These are phyloP conservation scores for Fusarium austroafricanum DNA, from an alignment of 2,329 filamentous ascomycete genomes.

Conservation along the genomic window DNA sequence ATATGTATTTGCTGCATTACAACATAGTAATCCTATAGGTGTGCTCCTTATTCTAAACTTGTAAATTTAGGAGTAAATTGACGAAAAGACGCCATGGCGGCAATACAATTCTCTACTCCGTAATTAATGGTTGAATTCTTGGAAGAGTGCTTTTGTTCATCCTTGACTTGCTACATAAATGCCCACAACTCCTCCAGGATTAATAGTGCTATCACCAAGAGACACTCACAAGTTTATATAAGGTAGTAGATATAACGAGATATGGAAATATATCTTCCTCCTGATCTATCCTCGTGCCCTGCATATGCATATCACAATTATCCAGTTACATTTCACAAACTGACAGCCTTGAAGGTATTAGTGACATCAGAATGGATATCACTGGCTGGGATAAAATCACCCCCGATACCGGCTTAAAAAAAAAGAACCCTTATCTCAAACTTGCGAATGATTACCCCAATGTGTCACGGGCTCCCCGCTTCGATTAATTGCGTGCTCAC, in stretches of 20 bases:
- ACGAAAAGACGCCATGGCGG: not conserved
- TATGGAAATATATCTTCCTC: not conserved
- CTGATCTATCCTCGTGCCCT: not conserved
- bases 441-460: constrained; percentile 33
- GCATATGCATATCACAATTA: not conserved
- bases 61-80: not conserved
- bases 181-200: not conserved
- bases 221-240: too few relatives aligned
- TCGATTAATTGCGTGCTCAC: constrained; percentile 38
- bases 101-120: not conserved
- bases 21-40: not conserved
- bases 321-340: not conserved
- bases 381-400: constrained; percentile 10
- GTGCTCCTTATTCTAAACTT: not conserved
- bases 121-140: not conserved
- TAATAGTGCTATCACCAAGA: not conserved
- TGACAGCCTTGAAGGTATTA: not conserved
- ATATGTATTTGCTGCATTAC: not conserved
- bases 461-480: constrained; percentile 27
- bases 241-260: too few relatives aligned
- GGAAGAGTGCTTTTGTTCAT: not conserved
- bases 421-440: constrained; percentile 26
- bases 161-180: not conserved
- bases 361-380: not conserved
- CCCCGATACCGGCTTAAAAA: constrained; percentile 27